Percentiles rank a stretch among this genome's conserved stretches.
These are phyloP conservation scores for Henckelia pumila DNA, from an alignment of 257 asterid genomes.

Conservation along the genomic window DNA sequence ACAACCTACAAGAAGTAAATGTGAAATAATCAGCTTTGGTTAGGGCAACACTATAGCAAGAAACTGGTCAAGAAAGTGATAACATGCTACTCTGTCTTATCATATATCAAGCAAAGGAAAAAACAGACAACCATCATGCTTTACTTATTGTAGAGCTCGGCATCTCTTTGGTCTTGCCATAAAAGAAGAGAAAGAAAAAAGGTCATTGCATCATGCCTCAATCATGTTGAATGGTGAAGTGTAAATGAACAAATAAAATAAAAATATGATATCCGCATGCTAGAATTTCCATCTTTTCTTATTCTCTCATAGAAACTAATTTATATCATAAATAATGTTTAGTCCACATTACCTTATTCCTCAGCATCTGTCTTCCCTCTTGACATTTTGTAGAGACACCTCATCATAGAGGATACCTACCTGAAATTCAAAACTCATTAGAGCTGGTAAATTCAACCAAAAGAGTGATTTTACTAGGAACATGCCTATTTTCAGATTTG, in stretches of 20 bases:
- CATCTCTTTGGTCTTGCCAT: neutral
- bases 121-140: neutral
- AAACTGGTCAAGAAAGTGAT: constrained; percentile 16
- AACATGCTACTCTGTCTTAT: neutral
- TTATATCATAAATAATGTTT: neutral
- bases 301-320: neutral
- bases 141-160: neutral
- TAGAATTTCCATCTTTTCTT: too few species aligned
- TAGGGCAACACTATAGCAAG: constrained; percentile 15
- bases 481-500: neutral
- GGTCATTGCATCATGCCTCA: neutral
- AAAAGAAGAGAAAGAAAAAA: too few species aligned
- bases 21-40: constrained; percentile 21
- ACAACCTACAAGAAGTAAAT: constrained; percentile 49
- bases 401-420: constrained; percentile 81
- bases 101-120: neutral
- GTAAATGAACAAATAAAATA: neutral
- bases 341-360: neutral
- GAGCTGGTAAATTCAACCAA: neutral
- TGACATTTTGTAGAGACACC: constrained; percentile 63
- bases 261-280: too few species aligned
- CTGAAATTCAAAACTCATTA: constrained; percentile 37
- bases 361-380: neutral
- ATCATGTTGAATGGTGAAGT: neutral
- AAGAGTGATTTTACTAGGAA: neutral